Evolutionary conservation across 1,284 basidiomycete genomes (phyloP).

Genomic region (Cryptococcus maquisensis): DNA sequence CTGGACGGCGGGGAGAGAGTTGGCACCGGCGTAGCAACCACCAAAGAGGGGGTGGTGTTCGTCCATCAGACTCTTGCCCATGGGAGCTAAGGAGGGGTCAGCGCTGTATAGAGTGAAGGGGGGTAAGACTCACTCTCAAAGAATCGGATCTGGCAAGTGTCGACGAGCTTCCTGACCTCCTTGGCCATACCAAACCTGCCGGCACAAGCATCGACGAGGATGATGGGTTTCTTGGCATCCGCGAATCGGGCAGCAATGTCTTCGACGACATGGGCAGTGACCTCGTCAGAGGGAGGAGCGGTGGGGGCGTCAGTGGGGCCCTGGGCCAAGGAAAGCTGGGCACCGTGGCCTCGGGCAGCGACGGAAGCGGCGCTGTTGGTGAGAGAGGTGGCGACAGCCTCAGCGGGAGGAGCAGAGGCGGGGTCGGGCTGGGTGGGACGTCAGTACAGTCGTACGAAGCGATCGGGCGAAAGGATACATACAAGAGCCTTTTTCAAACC

Average conservation of each 20-base stretch:
- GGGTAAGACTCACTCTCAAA: constrained; percentile 52
- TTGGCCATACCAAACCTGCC: constrained; percentile 70
- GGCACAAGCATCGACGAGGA: constrained; percentile 85
- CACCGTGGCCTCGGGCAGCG: constrained; percentile 4
- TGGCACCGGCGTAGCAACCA: constrained; percentile 78
- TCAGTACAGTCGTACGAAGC: not conserved
- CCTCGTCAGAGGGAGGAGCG: constrained; percentile 48
- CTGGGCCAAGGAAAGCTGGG: constrained; percentile 7
- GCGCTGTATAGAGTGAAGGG: not conserved
- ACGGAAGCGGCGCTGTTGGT: constrained; percentile 9
- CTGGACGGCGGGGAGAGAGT: constrained; percentile 67
- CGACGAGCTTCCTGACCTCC: constrained; percentile 66
- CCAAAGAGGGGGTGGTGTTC: constrained; percentile 82
- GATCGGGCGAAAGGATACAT: constrained; percentile 3
- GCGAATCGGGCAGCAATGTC: constrained; percentile 65
- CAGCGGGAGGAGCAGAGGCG: constrained; percentile 37
- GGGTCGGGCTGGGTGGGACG: constrained; percentile 44
- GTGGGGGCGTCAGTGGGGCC: constrained; percentile 8
- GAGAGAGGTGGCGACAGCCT: constrained; percentile 15
- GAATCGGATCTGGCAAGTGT: constrained; percentile 66
- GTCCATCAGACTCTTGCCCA: constrained; percentile 80
- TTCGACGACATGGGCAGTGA: constrained; percentile 67
- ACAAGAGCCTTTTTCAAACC: constrained; percentile 62
- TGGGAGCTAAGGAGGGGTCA: constrained; percentile 58
- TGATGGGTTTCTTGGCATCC: constrained; percentile 63